Evolutionary conservation across 176 grass and related monocot species (phyloP), one percentile per base, ranked within the genome.

Genomic region (Rhynchospora tenuis): DNA sequence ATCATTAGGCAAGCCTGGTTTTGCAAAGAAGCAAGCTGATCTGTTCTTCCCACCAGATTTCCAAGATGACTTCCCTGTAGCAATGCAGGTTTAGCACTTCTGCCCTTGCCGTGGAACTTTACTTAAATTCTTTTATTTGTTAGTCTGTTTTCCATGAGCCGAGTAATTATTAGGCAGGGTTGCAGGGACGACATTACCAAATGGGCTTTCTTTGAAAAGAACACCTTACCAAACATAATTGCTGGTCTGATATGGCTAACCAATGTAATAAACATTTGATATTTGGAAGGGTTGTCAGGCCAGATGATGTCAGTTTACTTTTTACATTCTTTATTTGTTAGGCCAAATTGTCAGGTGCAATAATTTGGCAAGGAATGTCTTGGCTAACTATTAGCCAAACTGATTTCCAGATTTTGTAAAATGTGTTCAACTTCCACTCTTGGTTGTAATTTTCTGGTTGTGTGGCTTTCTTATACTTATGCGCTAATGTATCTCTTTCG

Each of bases 11-110:
- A 97, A 97, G 73, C 87, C 94, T 38, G 92, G 87, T 0, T 97
- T 97, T 68, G 83, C 94, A n/a, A 97, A 97, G 87, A 97, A 97
- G 80, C 94, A 97, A 92, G 89, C 92, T 3, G 94, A 97, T 87
- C 92, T 94, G 24, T 94, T 94, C 85, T 94, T 94, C 46, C 94
- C 94, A 58, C 94, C 92, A 70, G 94, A 97, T 92, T 97, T 97
- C 73, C 89, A 84, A 76, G 94, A 97, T 81, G 94, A 97, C 60
- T 97, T 97, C 83, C 94, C 92, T 85, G 94, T 97, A 51, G 86
- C 94, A 79, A 94, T 97, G 94, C 94, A 97, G 92, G 94, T 97
- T n/a, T 77, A 56, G 73, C 50, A 80, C 22, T 75, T 43, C 72
- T 83, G 48, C n/a, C 23, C 44, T 64, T 52, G 54, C 54, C 12